Evolutionary conservation across 768 basidiomycete species (phyloP).

Genomic region (Tylopilus cervinicoccineus): DNA sequence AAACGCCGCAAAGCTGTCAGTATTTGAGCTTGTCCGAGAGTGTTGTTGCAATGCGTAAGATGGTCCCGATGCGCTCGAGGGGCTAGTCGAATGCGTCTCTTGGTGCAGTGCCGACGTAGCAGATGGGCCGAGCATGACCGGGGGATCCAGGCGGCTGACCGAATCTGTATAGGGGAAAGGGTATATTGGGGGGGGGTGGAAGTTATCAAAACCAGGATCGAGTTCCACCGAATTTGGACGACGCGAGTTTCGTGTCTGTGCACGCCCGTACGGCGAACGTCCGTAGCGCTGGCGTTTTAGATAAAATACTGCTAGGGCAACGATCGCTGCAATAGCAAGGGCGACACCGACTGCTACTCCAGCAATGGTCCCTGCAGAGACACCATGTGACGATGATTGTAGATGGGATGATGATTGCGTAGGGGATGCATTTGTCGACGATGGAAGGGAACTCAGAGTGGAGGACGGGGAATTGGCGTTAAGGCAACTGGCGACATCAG

Average conservation of each 20-base stretch:
- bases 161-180: slow-evolving; percentile 29
- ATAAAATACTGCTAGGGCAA: slow-evolving; percentile 51
- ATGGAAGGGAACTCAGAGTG: slow-evolving; percentile 30
- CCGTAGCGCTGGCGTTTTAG: slow-evolving; percentile 30
- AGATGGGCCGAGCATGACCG: slow-evolving; percentile 2
- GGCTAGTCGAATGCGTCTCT: slow-evolving; percentile 2
- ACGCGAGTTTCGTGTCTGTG: slow-evolving; percentile 25
- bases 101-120: not conserved
- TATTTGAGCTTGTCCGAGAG: slow-evolving; percentile 19
- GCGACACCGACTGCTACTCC: slow-evolving; percentile 48
- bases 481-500: slow-evolving; percentile 50
- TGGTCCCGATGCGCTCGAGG: slow-evolving; percentile 11
- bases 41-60: slow-evolving; percentile 6
- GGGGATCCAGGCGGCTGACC: slow-evolving; percentile 13
- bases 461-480: slow-evolving; percentile 50
- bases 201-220: slow-evolving; percentile 17
- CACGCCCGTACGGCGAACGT: slow-evolving; percentile 28
- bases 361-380: slow-evolving; percentile 45
- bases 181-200: slow-evolving; percentile 34
- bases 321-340: slow-evolving; percentile 47
- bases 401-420: slow-evolving; percentile 18
- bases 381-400: slow-evolving; percentile 18
- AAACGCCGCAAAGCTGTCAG: slow-evolving; percentile 15
- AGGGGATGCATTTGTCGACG: slow-evolving; percentile 17
- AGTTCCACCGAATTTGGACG: slow-evolving; percentile 40